phyloP scores from a whole-genome alignment of 495 filamentous ascomycete genomes.

The Haplographium delicatum region DNA sequence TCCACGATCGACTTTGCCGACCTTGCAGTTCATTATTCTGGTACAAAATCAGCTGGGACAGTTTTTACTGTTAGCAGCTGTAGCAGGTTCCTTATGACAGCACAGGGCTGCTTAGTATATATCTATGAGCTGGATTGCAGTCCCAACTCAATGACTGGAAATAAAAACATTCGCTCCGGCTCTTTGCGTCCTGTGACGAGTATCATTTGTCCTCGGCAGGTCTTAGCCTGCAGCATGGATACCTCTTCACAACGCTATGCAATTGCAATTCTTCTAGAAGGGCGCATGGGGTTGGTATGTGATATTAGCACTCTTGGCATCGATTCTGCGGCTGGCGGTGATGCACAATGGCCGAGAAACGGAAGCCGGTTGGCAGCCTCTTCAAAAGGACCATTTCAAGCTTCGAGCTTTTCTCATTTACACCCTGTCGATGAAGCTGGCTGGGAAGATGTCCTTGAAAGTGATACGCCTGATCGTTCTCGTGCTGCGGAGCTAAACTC shows the following conservation, averaged over 20 bases:
- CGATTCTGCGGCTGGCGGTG: neutral
- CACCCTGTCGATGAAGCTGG: constrained; percentile 1
- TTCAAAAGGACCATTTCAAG: no score
- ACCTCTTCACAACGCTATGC: constrained; percentile 50
- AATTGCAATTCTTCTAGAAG: constrained; percentile 57
- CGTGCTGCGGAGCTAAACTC: constrained; percentile 6
- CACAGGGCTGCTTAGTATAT: constrained; percentile 54
- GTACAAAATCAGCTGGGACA: constrained; percentile 18
- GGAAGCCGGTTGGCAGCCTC: no score
- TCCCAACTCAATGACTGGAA: neutral
- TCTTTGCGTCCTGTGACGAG: constrained; percentile 42
- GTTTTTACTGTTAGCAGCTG: constrained; percentile 55
- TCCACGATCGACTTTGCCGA: constrained; percentile 31
- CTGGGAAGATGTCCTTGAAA: constrained; percentile 18
- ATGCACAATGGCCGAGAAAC: no score
- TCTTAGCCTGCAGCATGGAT: constrained; percentile 62
- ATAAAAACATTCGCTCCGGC: constrained; percentile 17
- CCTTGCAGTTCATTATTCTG: constrained; percentile 24
- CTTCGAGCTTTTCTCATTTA: neutral
- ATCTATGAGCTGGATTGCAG: constrained; percentile 48
- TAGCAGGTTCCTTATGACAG: constrained; percentile 52
- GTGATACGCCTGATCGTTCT: neutral
- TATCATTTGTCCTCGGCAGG: constrained; percentile 54
- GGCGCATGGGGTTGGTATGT: constrained; percentile 58
- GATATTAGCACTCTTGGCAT: constrained; percentile 37